Conservation (phyloP, 75 land plant species). For the Ceratopteris richardii region DNA sequence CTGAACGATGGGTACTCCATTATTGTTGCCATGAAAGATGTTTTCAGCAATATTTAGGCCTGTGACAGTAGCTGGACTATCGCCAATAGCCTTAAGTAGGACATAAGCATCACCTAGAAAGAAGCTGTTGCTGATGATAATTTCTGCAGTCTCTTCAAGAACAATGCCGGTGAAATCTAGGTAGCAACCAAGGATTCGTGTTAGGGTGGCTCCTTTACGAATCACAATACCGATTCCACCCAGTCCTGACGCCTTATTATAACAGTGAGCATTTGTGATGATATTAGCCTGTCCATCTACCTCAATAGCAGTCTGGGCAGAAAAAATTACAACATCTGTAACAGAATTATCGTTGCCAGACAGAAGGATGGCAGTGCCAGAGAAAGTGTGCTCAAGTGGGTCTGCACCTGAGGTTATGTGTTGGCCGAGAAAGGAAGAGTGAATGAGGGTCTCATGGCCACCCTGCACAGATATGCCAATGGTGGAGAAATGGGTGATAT, state of each 20-base stretch:
- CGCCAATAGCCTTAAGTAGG: slow-evolving; percentile 35
- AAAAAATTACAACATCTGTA: slow-evolving; percentile 80
- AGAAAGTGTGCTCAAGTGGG: slow-evolving; percentile 45
- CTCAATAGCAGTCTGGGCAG: slow-evolving; percentile 56
- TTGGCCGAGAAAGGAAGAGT: slow-evolving; percentile 68
- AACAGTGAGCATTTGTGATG: slow-evolving; percentile 62
- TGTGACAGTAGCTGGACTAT: slow-evolving; percentile 6
- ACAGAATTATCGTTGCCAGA: slow-evolving; percentile 66
- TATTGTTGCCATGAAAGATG: slow-evolving; percentile 52
- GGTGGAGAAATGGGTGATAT: slow-evolving; percentile 53
- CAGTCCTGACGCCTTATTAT: slow-evolving; percentile 74
- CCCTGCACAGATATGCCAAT: slow-evolving; percentile 54
- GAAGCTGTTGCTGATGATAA: slow-evolving; percentile 47
- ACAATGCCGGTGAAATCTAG: slow-evolving; percentile 73
- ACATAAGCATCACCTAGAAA: slow-evolving; percentile 70
- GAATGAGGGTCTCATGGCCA: slow-evolving; percentile 74
- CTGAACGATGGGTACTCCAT: slow-evolving; percentile 34
- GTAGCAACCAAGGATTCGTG: slow-evolving; percentile 61
- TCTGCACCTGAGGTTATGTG: slow-evolving; percentile 69
- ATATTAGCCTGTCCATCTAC: slow-evolving; percentile 66
- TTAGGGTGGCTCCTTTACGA: slow-evolving; percentile 45
- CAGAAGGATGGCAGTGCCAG: slow-evolving; percentile 61
- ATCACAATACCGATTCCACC: slow-evolving; percentile 74
- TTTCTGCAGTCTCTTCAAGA: slow-evolving; percentile 74
- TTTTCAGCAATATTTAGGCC: slow-evolving; percentile 62